phyloP scores from a whole-genome alignment of 148 eudicot genomes.

The Tetragonia tetragonoides region DNA sequence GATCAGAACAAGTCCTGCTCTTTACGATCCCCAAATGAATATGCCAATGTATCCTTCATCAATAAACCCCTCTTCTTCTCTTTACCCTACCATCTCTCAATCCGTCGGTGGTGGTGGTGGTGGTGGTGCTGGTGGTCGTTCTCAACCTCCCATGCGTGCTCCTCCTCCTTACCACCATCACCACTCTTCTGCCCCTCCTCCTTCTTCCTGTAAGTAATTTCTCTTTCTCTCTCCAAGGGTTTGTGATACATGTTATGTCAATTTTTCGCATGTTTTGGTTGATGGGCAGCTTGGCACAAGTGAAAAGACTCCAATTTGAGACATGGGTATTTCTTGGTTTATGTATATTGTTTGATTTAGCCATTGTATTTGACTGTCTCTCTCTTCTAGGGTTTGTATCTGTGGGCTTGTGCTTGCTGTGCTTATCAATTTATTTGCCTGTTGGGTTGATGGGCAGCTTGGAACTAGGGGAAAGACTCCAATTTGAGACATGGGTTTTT shows the following conservation, averaged over 20 bases:
- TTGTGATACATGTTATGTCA: not conserved
- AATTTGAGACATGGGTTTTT: not conserved
- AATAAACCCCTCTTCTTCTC: conserved; percentile 16
- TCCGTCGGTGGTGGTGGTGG: conserved; percentile 14
- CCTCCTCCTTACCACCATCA: conserved; percentile 35
- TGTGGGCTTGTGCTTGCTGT: not conserved
- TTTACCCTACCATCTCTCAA: conserved; percentile 44
- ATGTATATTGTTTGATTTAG: not conserved
- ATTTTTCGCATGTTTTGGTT: not conserved
- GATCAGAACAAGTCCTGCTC: conserved; percentile 17
- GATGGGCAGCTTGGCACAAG: not conserved
- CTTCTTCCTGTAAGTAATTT: conserved; percentile 32
- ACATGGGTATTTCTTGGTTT: conserved; percentile 23
- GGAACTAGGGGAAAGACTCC: not conserved
- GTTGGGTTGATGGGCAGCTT: not conserved
- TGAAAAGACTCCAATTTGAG: not conserved
- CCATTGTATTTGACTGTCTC: not conserved
- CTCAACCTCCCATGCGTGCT: conserved; percentile 32
- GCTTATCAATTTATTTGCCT: not conserved
- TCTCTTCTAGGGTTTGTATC: not conserved
- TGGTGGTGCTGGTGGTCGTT: conserved; percentile 17
- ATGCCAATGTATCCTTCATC: conserved; percentile 28
- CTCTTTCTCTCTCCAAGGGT: not conserved
- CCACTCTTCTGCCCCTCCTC: conserved; percentile 27
- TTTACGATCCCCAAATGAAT: conserved; percentile 31